Percentiles rank a stretch among this genome's conserved stretches.
phyloP scores from a whole-genome alignment of 1,139 yeast genomes.

The Lodderomyces parapsilosis region DNA sequence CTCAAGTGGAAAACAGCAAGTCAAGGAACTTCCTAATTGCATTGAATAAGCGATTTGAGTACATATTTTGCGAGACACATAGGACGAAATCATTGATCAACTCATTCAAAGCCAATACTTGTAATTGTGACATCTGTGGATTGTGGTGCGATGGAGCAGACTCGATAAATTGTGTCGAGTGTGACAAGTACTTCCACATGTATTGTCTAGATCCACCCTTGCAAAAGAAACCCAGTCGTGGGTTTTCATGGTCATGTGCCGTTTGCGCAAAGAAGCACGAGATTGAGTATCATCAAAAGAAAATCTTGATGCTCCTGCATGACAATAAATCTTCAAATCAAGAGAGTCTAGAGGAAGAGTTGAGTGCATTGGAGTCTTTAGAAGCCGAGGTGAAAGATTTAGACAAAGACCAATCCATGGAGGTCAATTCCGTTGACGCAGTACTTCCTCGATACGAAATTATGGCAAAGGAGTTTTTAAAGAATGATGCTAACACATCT shows the following conservation, averaged over 20 bases:
- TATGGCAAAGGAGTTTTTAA: slow-evolving; percentile 54
- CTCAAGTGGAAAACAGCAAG: slow-evolving; percentile 53
- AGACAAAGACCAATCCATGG: slow-evolving; percentile 11
- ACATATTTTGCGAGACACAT: slow-evolving; percentile 73
- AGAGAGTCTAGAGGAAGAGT: slow-evolving; percentile 26
- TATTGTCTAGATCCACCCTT: slow-evolving; percentile 86
- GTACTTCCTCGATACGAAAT: slow-evolving; percentile 59
- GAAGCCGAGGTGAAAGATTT: slow-evolving; percentile 10
- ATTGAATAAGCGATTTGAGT: slow-evolving; percentile 66
- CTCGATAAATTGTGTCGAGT: slow-evolving; percentile 80
- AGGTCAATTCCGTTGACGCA: slow-evolving; percentile 2
- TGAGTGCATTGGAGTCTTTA: slow-evolving; percentile 21
- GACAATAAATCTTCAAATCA: slow-evolving; percentile 46
- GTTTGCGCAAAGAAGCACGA: slow-evolving; percentile 55
- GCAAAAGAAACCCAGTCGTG: slow-evolving; percentile 75
- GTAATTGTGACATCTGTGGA: slow-evolving; percentile 68
- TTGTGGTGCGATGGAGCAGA: slow-evolving; percentile 79
- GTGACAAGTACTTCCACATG: slow-evolving; percentile 72
- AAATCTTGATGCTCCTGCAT: slow-evolving; percentile 41
- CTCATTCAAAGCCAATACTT: slow-evolving; percentile 54
- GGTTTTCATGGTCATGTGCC: slow-evolving; percentile 94
- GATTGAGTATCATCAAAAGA: slow-evolving; percentile 27
- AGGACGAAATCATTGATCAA: slow-evolving; percentile 62
- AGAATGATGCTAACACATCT: slow-evolving; percentile 40
- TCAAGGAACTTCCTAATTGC: slow-evolving; percentile 58